Percentiles rank a stretch among this genome's conserved stretches.
phyloP scores from a whole-genome alignment of 331 rosid species.

The Malus hybrid region DNA sequence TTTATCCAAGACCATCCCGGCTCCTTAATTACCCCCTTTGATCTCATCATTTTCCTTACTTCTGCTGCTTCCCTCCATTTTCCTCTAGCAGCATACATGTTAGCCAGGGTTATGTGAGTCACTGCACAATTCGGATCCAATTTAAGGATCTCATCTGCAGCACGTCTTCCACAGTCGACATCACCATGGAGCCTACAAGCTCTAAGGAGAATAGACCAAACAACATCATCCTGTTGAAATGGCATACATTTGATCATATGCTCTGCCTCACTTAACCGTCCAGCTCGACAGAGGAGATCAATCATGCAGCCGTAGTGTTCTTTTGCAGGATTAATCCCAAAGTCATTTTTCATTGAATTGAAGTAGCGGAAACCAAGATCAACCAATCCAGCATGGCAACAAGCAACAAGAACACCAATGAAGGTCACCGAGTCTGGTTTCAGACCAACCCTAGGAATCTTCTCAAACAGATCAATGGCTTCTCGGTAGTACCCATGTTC shows the following conservation, averaged over 20 bases:
- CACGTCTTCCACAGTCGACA: constrained; percentile 45
- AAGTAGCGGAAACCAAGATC: constrained; percentile 66
- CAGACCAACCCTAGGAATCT: constrained; percentile 27
- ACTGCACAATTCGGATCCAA: constrained; percentile 58
- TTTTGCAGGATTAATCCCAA: constrained; percentile 50
- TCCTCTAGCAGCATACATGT: constrained; percentile 58
- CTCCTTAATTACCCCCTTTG: constrained; percentile 64
- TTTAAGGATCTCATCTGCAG: constrained; percentile 54
- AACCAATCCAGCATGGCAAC: constrained; percentile 60
- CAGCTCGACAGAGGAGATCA: constrained; percentile 81
- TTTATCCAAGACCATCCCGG: constrained; percentile 78
- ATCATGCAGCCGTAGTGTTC: constrained; percentile 82
- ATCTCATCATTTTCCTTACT: constrained; percentile 54
- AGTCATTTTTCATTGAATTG: constrained; percentile 35
- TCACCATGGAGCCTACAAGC: constrained; percentile 64
- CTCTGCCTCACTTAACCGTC: constrained; percentile 59
- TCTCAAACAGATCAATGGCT: constrained; percentile 54
- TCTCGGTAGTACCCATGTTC: constrained; percentile 68
- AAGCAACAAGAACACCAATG: constrained; percentile 44
- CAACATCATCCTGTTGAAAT: constrained; percentile 50
- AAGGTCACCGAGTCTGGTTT: constrained; percentile 45
- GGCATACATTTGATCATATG: constrained; percentile 52
- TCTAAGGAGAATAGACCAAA: constrained; percentile 75
- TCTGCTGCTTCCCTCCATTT: constrained; percentile 62
- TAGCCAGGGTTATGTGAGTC: constrained; percentile 66